Percentiles rank a stretch among this genome's conserved stretches.
Conservation (phyloP, 129 eudicot species). For the Apium graveolens region DNA sequence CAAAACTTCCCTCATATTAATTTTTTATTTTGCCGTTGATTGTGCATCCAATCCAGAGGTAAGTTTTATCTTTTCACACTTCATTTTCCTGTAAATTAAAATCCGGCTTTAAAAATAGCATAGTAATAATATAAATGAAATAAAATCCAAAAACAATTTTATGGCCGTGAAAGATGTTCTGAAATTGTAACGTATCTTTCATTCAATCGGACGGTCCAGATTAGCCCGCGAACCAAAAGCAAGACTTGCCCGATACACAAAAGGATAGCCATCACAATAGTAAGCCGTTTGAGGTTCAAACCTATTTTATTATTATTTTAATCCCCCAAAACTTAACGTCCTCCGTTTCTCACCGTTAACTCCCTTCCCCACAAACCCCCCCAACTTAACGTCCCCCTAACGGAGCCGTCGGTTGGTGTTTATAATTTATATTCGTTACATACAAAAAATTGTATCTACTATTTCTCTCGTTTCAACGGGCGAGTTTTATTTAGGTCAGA, state of each 20-base stretch:
- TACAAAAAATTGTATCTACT: constrained; percentile 41
- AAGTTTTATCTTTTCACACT: too few species aligned
- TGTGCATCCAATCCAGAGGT: too few species aligned
- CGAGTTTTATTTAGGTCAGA: constrained; percentile 33
- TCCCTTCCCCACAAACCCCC: neutral
- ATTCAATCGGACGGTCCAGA: constrained; percentile 2
- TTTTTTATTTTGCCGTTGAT: too few species aligned
- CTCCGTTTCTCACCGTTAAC: constrained; percentile 53
- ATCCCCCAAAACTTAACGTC: constrained; percentile 32
- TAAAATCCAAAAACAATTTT: neutral
- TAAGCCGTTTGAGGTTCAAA: constrained; percentile 97
- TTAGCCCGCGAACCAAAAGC: neutral
- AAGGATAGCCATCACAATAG: constrained; percentile 20
- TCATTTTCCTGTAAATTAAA: too few species aligned
- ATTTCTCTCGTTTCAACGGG: constrained; percentile 56
- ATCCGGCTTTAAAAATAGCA: too few species aligned
- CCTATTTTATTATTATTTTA: constrained; percentile 26
- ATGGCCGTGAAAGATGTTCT: neutral
- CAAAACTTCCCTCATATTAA: too few species aligned
- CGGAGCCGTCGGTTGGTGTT: constrained; percentile 50
- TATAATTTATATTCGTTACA: constrained; percentile 68
- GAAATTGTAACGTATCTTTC: neutral
- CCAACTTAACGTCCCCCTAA: constrained; percentile 32
- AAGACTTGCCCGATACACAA: neutral
- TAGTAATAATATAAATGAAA: too few species aligned